Percentiles rank a stretch among this genome's conserved stretches.
These are phyloP conservation scores for Fusarium sp. DNA, from an alignment of 2,329 filamentous ascomycete genomes.

Conservation along the genomic window DNA sequence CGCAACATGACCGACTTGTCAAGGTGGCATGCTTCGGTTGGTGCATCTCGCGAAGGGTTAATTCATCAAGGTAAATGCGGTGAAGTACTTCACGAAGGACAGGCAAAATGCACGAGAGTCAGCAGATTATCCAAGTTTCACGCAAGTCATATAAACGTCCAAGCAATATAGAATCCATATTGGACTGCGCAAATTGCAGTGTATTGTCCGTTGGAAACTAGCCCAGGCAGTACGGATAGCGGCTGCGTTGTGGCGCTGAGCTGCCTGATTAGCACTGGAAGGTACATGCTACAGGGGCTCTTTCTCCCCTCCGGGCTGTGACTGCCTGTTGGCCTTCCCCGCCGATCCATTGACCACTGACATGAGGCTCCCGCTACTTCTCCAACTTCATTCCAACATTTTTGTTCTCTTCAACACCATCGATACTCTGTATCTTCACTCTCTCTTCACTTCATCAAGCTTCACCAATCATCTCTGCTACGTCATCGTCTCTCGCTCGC, in stretches of 20 bases:
- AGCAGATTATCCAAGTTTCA: background rate
- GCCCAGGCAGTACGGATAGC: background rate
- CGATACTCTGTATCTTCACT: conserved; percentile 33
- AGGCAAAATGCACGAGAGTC: background rate
- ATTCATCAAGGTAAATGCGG: background rate
- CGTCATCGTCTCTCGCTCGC: background rate
- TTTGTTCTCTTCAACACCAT: conserved; percentile 27
- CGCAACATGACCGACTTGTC: background rate
- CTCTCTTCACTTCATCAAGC: background rate
- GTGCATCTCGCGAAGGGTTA: background rate
- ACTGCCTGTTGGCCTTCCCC: conserved; percentile 23
- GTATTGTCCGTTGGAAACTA: background rate
- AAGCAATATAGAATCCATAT: background rate
- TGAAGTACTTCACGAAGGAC: conserved; percentile 6
- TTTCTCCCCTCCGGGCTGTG: background rate
- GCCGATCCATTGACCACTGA: background rate
- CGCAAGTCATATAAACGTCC: too few relatives aligned
- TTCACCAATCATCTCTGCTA: background rate
- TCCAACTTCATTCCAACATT: conserved; percentile 23
- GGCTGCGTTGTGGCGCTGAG: conserved; percentile 11
- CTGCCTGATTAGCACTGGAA: conserved; percentile 17
- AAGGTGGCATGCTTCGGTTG: background rate
- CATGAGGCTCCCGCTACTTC: conserved; percentile 17
- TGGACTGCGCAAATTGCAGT: background rate
- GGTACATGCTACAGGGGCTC: background rate